A percentile compares a stretch with the other conserved stretches of the same genome.
These are phyloP conservation scores for Clarireedia homoeocarpa DNA, from an alignment of 2,329 filamentous ascomycete genomes.

Conservation along the genomic window DNA sequence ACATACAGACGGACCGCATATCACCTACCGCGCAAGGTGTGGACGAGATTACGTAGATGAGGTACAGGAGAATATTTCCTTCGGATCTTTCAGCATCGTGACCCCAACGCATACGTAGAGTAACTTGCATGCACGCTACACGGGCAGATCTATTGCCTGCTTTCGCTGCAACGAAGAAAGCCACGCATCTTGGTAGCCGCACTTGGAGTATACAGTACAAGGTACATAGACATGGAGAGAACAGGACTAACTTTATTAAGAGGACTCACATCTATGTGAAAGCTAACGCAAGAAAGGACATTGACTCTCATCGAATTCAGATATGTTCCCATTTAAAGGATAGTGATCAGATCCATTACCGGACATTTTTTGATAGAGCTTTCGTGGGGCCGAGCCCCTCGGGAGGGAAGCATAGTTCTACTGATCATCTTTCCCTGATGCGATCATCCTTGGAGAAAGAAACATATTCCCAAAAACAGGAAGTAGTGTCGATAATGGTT, in stretches of 20 bases:
- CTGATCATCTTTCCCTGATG: background rate
- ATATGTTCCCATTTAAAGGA: background rate
- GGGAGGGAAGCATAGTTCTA: background rate
- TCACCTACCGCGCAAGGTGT: too few relatives aligned
- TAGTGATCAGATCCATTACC: background rate
- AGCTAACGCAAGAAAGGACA: background rate
- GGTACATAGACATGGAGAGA: too few relatives aligned
- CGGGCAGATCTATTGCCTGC: background rate
- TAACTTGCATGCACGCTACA: background rate
- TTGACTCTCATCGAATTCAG: background rate
- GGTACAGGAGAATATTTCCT: background rate
- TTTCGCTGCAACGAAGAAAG: background rate
- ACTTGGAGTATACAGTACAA: background rate
- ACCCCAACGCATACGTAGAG: background rate
- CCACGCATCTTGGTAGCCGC: background rate
- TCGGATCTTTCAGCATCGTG: background rate
- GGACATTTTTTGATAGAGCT: background rate
- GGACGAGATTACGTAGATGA: background rate
- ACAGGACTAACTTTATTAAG: too few relatives aligned
- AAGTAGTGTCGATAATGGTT: background rate
- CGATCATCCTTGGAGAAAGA: background rate
- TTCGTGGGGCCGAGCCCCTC: background rate
- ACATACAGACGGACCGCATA: too few relatives aligned
- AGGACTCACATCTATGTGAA: background rate
- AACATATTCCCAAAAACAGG: too few relatives aligned